Percentiles rank a stretch among this genome's conserved stretches.
Evolutionary conservation across 1,284 basidiomycete species (phyloP).

Genomic region (Gomphus sp.): DNA sequence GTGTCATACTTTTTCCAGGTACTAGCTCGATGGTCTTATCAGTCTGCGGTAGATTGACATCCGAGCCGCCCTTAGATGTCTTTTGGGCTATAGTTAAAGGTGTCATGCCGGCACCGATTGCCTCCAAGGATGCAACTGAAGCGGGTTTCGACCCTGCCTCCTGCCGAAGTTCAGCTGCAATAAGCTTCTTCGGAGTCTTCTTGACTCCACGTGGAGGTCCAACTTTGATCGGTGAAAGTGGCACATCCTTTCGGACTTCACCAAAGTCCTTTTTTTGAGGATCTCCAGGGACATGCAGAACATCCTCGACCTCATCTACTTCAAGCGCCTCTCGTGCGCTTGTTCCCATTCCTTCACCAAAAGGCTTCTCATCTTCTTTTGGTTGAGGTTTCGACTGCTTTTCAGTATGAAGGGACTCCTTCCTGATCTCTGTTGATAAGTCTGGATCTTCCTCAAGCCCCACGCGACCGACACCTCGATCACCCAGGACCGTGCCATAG

Average conservation of each 20-base stretch:
- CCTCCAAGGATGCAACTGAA: not conserved
- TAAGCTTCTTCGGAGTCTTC: not conserved
- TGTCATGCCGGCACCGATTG: not conserved
- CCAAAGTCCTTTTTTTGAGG: not conserved
- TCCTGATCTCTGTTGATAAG: not conserved
- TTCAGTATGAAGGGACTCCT: not conserved
- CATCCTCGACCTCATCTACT: constrained; percentile 7
- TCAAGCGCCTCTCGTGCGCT: constrained; percentile 9
- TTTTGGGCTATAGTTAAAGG: not conserved
- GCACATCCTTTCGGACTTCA: not conserved
- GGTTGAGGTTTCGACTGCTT: not conserved
- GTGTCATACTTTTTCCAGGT: not conserved
- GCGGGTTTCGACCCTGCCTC: constrained; percentile 19
- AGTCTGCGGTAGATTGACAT: not conserved
- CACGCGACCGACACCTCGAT: constrained; percentile 34
- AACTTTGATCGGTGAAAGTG: not conserved
- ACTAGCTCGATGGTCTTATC: not conserved
- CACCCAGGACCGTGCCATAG: constrained; percentile 50
- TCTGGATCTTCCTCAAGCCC: constrained; percentile 22
- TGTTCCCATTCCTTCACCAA: not conserved
- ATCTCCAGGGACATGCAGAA: not conserved
- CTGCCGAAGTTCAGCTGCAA: not conserved
- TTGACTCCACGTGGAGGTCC: constrained; percentile 5
- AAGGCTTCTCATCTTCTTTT: not conserved
- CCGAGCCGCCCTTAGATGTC: not conserved